Evolutionary conservation across 768 basidiomycete genomes (phyloP), one percentile per base, ranked within the genome.

Genomic region (Multifurca ochricompacta): DNA sequence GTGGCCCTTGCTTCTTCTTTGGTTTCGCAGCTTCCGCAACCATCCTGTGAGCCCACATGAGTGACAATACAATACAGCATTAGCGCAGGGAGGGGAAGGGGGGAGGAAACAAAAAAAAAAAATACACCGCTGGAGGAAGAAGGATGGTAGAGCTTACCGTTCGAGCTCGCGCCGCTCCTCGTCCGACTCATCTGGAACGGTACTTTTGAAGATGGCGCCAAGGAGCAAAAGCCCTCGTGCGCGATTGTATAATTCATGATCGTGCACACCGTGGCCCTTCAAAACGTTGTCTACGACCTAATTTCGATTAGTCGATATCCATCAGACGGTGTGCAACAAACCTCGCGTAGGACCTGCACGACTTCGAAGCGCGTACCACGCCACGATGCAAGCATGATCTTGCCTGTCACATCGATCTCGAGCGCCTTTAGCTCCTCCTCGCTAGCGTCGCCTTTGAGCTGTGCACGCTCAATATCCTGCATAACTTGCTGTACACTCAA

Each of bases 301-400:
- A 6, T 63, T 54, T 10, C 60, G 49, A 14, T 8, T 27, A 14
- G 66, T 55, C 50, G 50, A 35, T 36, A 51, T 32, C 46, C 52
- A 56, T 47, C 28, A 35, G 35, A 21, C 19, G 36, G 43, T 69
- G 21, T 14, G 35, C 11, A n/a, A 53, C 63, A 45, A 42, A 74
- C 80, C 74, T 90, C 84, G 47, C 91, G 79, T 44, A 95, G 74
- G 13, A 97, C 91, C 63, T 91, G 87, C 19, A 87, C 79, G 37
- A 98, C 92, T 71, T 99, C 96, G 65, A 97, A 82, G 48, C 94
- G 82, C 3, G 94, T 95, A 13, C 95, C 96, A 54, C 93, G 83
- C 96, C 96, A 99, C 23, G 95, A 95, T 6, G 94, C 95, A 27
- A 98, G 82, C 72, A 98, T 79, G 66, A 96, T 92, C 74, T 91